Conservation (phyloP, 805 yeast species). For the Jamesozyma rosinii region DNA sequence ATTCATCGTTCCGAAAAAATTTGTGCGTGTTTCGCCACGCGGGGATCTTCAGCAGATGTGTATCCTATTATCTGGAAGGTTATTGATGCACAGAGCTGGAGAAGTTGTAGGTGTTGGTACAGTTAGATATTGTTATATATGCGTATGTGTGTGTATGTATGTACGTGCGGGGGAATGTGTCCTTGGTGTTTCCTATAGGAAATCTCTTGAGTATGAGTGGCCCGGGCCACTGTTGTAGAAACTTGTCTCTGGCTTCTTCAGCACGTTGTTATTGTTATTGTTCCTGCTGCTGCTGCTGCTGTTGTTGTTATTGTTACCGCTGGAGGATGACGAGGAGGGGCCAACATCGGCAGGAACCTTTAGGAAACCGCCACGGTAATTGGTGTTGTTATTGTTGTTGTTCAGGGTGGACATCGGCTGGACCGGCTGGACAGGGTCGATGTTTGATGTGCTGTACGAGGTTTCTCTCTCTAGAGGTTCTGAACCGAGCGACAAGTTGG, state of each 20-base stretch:
- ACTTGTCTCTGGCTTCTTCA: constrained; percentile 28
- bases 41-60: no score
- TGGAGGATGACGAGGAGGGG: background rate
- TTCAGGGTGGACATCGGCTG: constrained; percentile 18
- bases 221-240: constrained; percentile 16
- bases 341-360: constrained; percentile 7
- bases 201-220: constrained; percentile 13
- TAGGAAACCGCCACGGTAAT: constrained; percentile 8
- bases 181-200: constrained; percentile 4
- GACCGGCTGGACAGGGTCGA: constrained; percentile 14
- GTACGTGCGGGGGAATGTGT: no score
- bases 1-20: no score
- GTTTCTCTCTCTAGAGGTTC: background rate
- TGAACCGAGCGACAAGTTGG: background rate
- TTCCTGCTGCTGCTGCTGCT: no score
- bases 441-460: background rate
- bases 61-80: no score
- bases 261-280: constrained; percentile 8
- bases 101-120: no score
- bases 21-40: no score
- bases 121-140: no score
- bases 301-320: background rate
- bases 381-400: background rate
- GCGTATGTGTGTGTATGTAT: no score
- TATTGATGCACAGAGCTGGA: no score